These are phyloP conservation scores for Candida golubevii DNA, from an alignment of 805 yeast genomes.

Conservation along the genomic window DNA sequence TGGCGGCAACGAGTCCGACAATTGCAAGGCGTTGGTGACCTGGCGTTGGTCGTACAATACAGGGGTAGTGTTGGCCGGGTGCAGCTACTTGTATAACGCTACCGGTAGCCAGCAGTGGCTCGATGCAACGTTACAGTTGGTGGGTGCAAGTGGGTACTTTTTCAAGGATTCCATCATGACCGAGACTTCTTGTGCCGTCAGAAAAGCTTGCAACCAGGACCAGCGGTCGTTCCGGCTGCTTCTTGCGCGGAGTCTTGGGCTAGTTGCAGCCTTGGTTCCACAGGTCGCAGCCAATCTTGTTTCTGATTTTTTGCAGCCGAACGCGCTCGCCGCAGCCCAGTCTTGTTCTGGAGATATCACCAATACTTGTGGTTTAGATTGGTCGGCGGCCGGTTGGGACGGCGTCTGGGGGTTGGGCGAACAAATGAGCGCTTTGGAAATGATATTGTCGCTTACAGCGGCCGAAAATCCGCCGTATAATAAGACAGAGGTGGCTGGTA, in stretches of 20 bases:
- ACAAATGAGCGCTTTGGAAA: slow-evolving; percentile 70
- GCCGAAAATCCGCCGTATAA: too few relatives aligned
- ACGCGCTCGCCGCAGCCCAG: slow-evolving; percentile 65
- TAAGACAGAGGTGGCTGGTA: too few relatives aligned
- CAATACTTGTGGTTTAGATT: slow-evolving; percentile 75
- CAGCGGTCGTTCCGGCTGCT: slow-evolving; percentile 71
- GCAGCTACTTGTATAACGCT: slow-evolving; percentile 63
- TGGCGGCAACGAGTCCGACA: slow-evolving; percentile 45
- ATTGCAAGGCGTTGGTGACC: slow-evolving; percentile 46
- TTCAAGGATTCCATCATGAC: slow-evolving; percentile 50
- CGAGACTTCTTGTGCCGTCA: slow-evolving; percentile 57
- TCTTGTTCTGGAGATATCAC: slow-evolving; percentile 79
- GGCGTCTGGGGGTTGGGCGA: slow-evolving; percentile 71
- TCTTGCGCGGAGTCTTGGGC: slow-evolving; percentile 58
- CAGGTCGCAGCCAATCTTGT: slow-evolving; percentile 38
- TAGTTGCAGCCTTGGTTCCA: slow-evolving; percentile 54
- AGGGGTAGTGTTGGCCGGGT: slow-evolving; percentile 62
- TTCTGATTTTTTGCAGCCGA: slow-evolving; percentile 23
- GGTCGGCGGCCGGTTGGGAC: slow-evolving; percentile 62
- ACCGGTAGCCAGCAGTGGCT: slow-evolving; percentile 48
- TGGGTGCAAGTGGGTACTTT: slow-evolving; percentile 30
- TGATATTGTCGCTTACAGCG: slow-evolving; percentile 29
- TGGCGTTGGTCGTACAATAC: slow-evolving; percentile 67
- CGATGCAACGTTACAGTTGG: slow-evolving; percentile 32
- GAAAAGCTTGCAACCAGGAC: slow-evolving; percentile 60